A percentile compares a stretch with the other conserved stretches of the same genome.
Conservation (phyloP, 257 asterid genomes). For the Apocynum venetum region DNA sequence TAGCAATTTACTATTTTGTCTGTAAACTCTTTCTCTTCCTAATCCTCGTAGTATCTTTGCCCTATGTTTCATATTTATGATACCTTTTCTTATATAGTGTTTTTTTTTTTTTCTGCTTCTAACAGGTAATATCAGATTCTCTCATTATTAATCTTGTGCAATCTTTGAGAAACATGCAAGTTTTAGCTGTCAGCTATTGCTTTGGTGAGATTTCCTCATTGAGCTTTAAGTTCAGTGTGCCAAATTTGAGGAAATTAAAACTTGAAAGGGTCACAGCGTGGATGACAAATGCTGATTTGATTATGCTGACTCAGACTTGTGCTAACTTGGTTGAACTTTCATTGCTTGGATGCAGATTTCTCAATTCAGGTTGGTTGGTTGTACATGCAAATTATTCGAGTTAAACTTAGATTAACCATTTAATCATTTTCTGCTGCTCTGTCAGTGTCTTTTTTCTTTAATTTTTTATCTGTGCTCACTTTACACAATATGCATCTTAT, state of each 20-base stretch:
- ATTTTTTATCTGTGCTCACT: neutral
- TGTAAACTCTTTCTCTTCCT: neutral
- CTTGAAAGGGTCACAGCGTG: constrained; percentile 76
- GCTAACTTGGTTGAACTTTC: constrained; percentile 58
- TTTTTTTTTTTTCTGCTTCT: constrained; percentile 17
- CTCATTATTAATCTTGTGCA: constrained; percentile 40
- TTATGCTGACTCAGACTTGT: constrained; percentile 58
- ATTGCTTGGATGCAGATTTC: constrained; percentile 68
- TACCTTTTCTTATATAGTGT: neutral
- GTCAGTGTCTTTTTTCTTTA: neutral
- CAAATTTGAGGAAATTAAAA: constrained; percentile 68
- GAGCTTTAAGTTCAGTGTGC: constrained; percentile 50
- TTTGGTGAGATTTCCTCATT: constrained; percentile 67
- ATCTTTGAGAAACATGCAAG: constrained; percentile 48
- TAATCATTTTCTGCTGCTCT: constrained; percentile 2
- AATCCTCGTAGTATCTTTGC: neutral
- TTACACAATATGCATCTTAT: neutral
- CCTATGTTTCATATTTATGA: neutral
- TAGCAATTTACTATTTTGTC: neutral
- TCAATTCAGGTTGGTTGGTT: constrained; percentile 50
- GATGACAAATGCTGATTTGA: constrained; percentile 73
- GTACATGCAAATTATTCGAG: neutral
- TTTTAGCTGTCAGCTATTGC: constrained; percentile 72
- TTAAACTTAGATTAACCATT: neutral
- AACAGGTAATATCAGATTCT: constrained; percentile 72